Base-by-base conservation (phyloP, 23 red algal species). In the Gracilaria gracilis region DNA sequence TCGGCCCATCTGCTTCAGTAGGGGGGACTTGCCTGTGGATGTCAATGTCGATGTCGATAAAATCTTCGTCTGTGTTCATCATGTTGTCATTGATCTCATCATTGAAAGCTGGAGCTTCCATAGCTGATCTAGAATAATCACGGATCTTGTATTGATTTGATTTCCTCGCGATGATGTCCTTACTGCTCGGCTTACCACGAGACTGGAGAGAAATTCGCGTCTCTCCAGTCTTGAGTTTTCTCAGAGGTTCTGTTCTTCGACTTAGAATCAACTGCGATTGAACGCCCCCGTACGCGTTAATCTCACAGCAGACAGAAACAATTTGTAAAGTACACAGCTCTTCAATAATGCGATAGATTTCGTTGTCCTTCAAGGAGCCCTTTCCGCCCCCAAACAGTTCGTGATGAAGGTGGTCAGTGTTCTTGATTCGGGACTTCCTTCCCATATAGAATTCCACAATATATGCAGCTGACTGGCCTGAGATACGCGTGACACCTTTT, bases 371-470 rank as follows among this genome's bases (percentile, higher is more conserved):
- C 42, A 92, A 55, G 46, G 69, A 28, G 21, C 89, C 89, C 29
- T 84, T 83, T 28, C 79, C 89, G 23, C n/a, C 71, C 20, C 89
- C 89, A 75, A 92, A 92, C 38, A 67, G 48, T 55, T 44, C 48
- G 57, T 90, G 87, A 51, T 20, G 32, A 21, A 81, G 24, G 37
- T 90, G 87, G 21, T 90, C 61, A 27, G 58, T 46, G 49, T 57
- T 83, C 89, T 92, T 92, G 58, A 84, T 74, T 74, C 89, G 37
- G 31, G 79, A 84, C 33, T 92, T 92, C 51, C 89, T 59, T 6
- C 89, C 89, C 78, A 92, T 83, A 32, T 84, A 92, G 69, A 92
- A 84, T 39, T 92, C 89, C 7, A 92, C 89, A 38, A 92, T 78
- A 19, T 84, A 92, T 28, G 78, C 79, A 42, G 78, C 79, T 38